Conservation (phyloP, 2,329 filamentous ascomycete species). For the Tolypocladium album region DNA sequence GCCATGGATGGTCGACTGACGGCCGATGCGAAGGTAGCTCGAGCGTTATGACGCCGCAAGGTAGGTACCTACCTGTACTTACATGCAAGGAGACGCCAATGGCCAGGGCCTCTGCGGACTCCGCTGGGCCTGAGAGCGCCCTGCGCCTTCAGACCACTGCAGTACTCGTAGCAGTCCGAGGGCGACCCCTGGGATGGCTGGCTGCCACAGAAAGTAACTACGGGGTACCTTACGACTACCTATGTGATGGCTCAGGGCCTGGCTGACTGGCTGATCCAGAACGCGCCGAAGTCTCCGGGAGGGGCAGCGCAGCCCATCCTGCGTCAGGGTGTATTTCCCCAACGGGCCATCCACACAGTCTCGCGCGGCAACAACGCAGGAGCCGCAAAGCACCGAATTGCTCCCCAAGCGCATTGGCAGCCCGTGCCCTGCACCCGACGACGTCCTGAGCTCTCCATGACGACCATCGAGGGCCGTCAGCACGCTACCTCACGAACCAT, state of each 20-base stretch:
- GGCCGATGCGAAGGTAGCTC: not conserved
- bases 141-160: not conserved
- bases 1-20: not conserved
- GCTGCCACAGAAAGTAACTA: not conserved
- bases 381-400: not conserved
- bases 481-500: not conserved
- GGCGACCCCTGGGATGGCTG: not conserved
- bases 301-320: not conserved
- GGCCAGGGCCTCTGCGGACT: not conserved
- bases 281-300: constrained; percentile 12
- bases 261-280: not conserved
- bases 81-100: not conserved
- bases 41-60: not conserved
- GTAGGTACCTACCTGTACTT: too few relatives aligned
- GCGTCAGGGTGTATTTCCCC: not conserved
- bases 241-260: not conserved
- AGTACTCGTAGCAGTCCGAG: not conserved
- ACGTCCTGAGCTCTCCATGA: not conserved
- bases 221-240: too few relatives aligned
- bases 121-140: not conserved
- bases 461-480: not conserved
- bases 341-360: constrained; percentile 2
- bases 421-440: not conserved
- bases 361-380: not conserved
- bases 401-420: not conserved